Evolutionary conservation across 306 rosid species (phyloP).

Genomic region (Purshia tridentata): DNA sequence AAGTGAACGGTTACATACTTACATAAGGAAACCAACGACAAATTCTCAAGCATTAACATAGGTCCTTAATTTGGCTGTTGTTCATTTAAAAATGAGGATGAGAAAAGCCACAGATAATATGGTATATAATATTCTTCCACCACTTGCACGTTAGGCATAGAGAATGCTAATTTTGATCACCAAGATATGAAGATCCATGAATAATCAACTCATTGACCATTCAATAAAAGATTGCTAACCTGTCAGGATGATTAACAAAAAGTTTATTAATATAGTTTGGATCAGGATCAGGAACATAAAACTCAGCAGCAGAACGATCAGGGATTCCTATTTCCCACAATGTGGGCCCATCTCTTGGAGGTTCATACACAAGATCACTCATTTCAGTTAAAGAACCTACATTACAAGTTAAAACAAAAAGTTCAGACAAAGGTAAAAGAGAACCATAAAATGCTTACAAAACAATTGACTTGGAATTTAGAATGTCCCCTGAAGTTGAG

Average conservation of each 20-base stretch:
- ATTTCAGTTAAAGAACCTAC: constrained; percentile 59
- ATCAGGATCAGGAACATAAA: constrained; percentile 85
- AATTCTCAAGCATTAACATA: background rate
- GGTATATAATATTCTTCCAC: background rate
- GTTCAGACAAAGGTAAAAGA: background rate
- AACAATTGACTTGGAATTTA: background rate
- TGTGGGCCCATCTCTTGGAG: constrained; percentile 92
- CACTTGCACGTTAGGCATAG: background rate
- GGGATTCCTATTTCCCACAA: constrained; percentile 96
- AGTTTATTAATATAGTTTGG: constrained; percentile 68
- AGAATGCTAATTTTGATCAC: constrained; percentile 4
- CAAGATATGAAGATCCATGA: background rate
- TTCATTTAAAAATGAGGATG: background rate
- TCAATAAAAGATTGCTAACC: constrained; percentile 34
- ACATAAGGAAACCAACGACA: background rate
- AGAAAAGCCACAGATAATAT: background rate
- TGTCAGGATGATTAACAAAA: constrained; percentile 80
- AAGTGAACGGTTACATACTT: background rate
- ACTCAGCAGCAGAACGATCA: constrained; percentile 87
- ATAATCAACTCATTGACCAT: background rate
- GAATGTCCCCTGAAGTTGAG: background rate
- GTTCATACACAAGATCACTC: constrained; percentile 67
- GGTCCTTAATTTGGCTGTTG: background rate
- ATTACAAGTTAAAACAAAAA: constrained; percentile 21
- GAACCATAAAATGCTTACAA: background rate